Evolutionary conservation across 306 rosid genomes (phyloP).

Genomic region (Cicer pinnatifidum): DNA sequence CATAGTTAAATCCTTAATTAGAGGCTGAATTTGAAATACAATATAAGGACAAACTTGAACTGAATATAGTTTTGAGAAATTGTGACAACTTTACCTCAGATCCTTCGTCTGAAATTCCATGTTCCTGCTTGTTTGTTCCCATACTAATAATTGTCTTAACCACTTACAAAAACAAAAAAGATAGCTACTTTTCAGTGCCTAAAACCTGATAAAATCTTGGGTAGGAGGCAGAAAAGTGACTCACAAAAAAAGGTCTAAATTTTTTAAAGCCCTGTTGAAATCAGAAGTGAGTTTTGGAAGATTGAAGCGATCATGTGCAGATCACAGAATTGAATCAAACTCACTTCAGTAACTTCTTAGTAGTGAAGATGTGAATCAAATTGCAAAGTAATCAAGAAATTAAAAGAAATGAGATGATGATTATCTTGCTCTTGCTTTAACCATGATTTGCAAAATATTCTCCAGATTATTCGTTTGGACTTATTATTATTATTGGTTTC

Average conservation of each 20-base stretch:
- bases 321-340: constrained; percentile 41
- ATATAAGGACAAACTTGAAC: neutral
- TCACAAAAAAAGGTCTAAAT: neutral
- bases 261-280: constrained; percentile 6
- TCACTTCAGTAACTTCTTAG: neutral
- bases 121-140: constrained; percentile 70
- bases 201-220: constrained; percentile 23
- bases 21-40: constrained; percentile 5
- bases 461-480: constrained; percentile 24
- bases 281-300: constrained; percentile 28
- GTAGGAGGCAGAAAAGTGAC: constrained; percentile 21
- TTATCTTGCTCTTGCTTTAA: constrained; percentile 20
- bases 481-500: constrained; percentile 30
- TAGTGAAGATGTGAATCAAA: constrained; percentile 31
- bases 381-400: constrained; percentile 40
- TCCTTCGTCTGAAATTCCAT: constrained; percentile 51
- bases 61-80: constrained; percentile 13
- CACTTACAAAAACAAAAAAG: constrained; percentile 43
- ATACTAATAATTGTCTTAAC: constrained; percentile 46
- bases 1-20: constrained; percentile 19
- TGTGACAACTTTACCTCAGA: constrained; percentile 58
- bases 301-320: constrained; percentile 19
- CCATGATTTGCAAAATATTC: constrained; percentile 36
- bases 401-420: constrained; percentile 44
- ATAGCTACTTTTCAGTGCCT: constrained; percentile 22